Evolutionary conservation across 805 yeast species (phyloP).

Genomic region (Ogataea minuta): DNA sequence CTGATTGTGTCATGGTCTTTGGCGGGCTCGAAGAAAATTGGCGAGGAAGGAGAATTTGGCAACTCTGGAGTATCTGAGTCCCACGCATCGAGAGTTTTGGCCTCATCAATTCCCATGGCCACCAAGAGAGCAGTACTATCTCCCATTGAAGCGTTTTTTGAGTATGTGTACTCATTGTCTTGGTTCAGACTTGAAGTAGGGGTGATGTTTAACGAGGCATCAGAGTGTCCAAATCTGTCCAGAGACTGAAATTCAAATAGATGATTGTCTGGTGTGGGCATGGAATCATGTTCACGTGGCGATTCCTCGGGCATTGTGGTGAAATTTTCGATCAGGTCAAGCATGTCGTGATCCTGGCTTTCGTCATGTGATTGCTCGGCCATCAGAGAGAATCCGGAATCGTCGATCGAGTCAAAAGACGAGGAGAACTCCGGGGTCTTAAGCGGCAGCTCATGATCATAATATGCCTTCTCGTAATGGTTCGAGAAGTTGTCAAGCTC

Average conservation of each 20-base stretch:
- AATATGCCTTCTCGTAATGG: neutral
- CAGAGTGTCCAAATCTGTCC: constrained; percentile 6
- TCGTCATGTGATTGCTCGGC: neutral
- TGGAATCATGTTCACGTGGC: constrained; percentile 10
- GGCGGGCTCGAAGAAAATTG: neutral
- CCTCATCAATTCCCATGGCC: constrained; percentile 2
- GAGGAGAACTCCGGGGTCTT: constrained; percentile 8
- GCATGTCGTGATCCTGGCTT: constrained; percentile 8
- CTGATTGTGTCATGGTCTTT: constrained; percentile 3
- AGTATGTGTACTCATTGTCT: constrained; percentile 8
- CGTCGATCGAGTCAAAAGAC: constrained; percentile 5
- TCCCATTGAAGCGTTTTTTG: neutral
- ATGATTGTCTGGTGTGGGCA: constrained; percentile 12
- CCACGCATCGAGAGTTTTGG: constrained; percentile 3
- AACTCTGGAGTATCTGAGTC: neutral
- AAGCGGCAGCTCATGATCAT: neutral
- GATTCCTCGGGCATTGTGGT: constrained; percentile 7
- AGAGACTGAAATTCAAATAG: constrained; percentile 14
- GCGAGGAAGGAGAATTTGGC: neutral
- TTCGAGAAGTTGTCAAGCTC: constrained; percentile 5
- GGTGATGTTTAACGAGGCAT: constrained; percentile 8
- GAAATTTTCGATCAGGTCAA: constrained; percentile 9
- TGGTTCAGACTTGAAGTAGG: constrained; percentile 14
- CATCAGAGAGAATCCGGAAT: neutral
- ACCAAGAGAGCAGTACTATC: constrained; percentile 1